phyloP scores from a whole-genome alignment of 2,329 filamentous ascomycete species.

The Xylaria sp. region DNA sequence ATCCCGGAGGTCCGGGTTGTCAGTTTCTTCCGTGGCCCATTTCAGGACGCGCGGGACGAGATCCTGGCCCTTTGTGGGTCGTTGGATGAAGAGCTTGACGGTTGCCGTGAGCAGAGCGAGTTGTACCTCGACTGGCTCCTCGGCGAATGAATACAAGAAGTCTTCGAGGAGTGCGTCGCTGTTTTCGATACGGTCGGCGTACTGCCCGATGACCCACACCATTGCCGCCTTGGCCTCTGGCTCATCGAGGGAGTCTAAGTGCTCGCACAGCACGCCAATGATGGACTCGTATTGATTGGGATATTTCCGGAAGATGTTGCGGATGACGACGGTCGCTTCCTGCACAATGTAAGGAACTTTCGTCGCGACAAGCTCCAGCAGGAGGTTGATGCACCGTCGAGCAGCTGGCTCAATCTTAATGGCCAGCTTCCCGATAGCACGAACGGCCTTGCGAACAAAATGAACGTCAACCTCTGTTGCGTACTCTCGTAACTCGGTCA shows the following conservation, averaged over 20 bases:
- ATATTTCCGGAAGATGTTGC: conserved; percentile 99
- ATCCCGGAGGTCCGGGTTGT: conserved; percentile 95
- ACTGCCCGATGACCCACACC: conserved; percentile 99
- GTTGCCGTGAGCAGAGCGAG: conserved; percentile 93
- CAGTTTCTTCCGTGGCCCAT: conserved; percentile 99
- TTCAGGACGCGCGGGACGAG: conserved; percentile 95
- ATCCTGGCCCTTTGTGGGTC: conserved; percentile 92
- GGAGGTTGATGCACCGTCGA: conserved; percentile 87
- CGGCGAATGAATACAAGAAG: conserved; percentile 91
- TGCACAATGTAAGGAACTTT: conserved; percentile 99
- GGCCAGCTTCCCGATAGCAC: conserved; percentile 95
- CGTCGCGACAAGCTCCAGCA: conserved; percentile 94
- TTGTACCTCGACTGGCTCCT: conserved; percentile 96
- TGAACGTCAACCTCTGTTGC: conserved; percentile 98
- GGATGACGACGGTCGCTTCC: conserved; percentile 97
- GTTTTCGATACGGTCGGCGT: conserved; percentile 97
- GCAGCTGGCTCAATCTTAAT: conserved; percentile 99
- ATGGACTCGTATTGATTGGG: conserved; percentile 99
- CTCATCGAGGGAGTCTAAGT: conserved; percentile 95
- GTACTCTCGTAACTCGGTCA: conserved; percentile 95
- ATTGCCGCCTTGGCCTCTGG: conserved; percentile 98
- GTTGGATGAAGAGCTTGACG: conserved; percentile 97
- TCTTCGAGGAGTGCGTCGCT: conserved; percentile 93
- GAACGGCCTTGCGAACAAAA: conserved; percentile 96
- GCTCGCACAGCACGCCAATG: conserved; percentile 93